Conservation (phyloP, 1,284 basidiomycete species). For the Cerioporus squamosus region DNA sequence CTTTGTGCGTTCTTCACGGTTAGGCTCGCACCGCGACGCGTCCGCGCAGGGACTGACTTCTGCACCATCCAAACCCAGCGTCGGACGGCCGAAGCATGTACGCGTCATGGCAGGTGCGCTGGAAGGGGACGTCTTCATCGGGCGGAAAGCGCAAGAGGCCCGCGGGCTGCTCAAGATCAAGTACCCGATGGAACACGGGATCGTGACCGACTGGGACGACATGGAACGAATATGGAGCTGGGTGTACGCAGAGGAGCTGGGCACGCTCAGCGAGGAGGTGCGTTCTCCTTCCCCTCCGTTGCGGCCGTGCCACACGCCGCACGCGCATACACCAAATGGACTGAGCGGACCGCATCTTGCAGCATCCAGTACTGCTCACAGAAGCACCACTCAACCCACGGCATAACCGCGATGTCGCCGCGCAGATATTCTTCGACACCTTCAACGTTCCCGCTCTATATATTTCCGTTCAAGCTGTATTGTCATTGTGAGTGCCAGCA, state of each 20-base stretch:
- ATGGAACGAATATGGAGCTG: conserved; percentile 99
- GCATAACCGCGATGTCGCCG: conserved; percentile 92
- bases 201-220: conserved; percentile 97
- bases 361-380: conserved; percentile 96
- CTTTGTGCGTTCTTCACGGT: conserved; percentile 78
- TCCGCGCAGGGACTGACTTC: conserved; percentile 30
- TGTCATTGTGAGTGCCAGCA: conserved; percentile 77
- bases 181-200: conserved; percentile 97
- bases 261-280: conserved; percentile 95
- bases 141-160: conserved; percentile 91
- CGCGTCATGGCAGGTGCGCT: conserved; percentile 96
- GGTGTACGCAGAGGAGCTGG: conserved; percentile 94
- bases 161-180: conserved; percentile 94
- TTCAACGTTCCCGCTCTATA: conserved; percentile 99
- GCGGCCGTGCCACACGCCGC: conserved; percentile 10
- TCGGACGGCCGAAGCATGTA: conserved; percentile 94
- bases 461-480: conserved; percentile 96
- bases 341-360: conserved; percentile 12
- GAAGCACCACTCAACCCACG: conserved; percentile 96
- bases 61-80: conserved; percentile 53
- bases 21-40: conserved; percentile 35
- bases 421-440: conserved; percentile 98
- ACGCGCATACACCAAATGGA: background rate
- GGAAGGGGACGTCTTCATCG: conserved; percentile 93
- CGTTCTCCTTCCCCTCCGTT: conserved; percentile 29